phyloP scores from a whole-genome alignment of 2,329 filamentous ascomycete species.

The Penicillium sp. region DNA sequence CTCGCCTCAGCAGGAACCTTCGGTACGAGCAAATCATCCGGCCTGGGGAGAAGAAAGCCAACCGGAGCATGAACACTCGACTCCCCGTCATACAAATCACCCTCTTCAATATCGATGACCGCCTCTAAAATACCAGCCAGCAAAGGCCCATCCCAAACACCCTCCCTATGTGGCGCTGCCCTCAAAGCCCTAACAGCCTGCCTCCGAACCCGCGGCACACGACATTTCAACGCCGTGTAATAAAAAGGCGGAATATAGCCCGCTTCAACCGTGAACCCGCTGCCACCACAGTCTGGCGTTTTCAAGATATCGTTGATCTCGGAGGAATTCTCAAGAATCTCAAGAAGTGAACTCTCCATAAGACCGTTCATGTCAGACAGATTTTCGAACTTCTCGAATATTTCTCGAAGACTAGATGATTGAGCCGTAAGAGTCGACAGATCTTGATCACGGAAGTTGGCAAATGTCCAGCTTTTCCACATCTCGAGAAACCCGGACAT shows the following conservation, averaged over 20 bases:
- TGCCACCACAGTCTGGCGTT: background rate
- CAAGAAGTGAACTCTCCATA: background rate
- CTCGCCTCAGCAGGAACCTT: slow-evolving; percentile 5
- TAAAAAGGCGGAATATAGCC: slow-evolving; percentile 37
- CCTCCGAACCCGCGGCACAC: slow-evolving; percentile 30
- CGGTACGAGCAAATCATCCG: slow-evolving; percentile 5
- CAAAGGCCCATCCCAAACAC: slow-evolving; percentile 20
- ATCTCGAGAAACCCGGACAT: slow-evolving; percentile 13
- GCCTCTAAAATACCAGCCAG: slow-evolving; percentile 17
- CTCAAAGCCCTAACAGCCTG: slow-evolving; percentile 22
- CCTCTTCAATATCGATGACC: slow-evolving; percentile 14
- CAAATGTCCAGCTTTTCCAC: slow-evolving; percentile 10
- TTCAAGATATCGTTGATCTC: background rate
- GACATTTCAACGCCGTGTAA: slow-evolving; percentile 36
- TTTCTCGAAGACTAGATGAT: background rate
- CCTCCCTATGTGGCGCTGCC: slow-evolving; percentile 18
- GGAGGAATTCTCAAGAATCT: background rate
- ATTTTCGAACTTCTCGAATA: background rate
- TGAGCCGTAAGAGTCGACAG: background rate
- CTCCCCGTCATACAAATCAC: background rate
- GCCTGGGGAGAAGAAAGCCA: background rate
- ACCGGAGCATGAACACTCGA: background rate
- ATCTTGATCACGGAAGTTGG: slow-evolving; percentile 3
- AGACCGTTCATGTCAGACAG: background rate
- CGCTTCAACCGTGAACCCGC: slow-evolving; percentile 29